These are phyloP conservation scores for Aspergillus egyptiacus DNA, from an alignment of 495 filamentous ascomycete genomes.

Conservation along the genomic window DNA sequence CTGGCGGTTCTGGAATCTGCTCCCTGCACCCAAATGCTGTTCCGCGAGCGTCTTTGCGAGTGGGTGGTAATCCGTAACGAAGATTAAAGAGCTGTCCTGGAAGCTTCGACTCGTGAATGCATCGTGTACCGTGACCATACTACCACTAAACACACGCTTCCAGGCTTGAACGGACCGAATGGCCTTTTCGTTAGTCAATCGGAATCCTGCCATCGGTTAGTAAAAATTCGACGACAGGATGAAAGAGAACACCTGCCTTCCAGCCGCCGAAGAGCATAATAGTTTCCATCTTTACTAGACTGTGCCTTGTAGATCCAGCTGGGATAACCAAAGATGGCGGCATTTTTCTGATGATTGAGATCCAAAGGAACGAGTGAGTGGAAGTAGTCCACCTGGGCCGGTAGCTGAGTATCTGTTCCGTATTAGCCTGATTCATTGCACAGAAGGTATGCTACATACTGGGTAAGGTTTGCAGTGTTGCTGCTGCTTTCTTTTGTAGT, in stretches of 20 bases:
- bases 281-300: conserved; percentile 76
- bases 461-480: conserved; percentile 75
- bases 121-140: conserved; percentile 81
- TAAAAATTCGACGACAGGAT: conserved; percentile 15
- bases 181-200: conserved; percentile 80
- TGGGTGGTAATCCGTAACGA: conserved; percentile 91
- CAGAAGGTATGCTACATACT: conserved; percentile 47
- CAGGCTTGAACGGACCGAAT: conserved; percentile 83
- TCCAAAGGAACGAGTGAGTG: conserved; percentile 91
- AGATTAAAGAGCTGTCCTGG: conserved; percentile 88
- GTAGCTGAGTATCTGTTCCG: conserved; percentile 58
- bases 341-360: conserved; percentile 67
- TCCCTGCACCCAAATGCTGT: conserved; percentile 61
- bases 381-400: conserved; percentile 71
- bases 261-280: conserved; percentile 76
- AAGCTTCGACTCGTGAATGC: conserved; percentile 90
- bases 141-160: conserved; percentile 78
- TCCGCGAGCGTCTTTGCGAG: conserved; percentile 85
- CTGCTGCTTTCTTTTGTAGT: conserved; percentile 80
- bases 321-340: conserved; percentile 70
- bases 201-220: conserved; percentile 47
- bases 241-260: conserved; percentile 56
- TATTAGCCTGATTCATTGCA: conserved; percentile 12
- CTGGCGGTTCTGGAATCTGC: conserved; percentile 45
- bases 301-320: conserved; percentile 97